Base-by-base conservation (phyloP, 2,329 filamentous ascomycete species). In the Botryotinia globosa region DNA sequence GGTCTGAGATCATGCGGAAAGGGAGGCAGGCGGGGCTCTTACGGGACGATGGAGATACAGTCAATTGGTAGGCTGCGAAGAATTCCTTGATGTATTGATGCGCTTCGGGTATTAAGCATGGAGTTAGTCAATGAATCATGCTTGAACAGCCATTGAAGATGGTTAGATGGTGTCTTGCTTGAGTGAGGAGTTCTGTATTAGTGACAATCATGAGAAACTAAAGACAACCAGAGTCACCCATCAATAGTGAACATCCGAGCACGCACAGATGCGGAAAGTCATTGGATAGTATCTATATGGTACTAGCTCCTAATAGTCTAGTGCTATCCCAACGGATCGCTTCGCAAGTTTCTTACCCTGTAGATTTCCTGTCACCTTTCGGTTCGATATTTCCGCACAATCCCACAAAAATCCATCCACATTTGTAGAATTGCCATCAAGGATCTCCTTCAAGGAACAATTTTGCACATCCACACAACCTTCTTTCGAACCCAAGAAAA, bases 121-220 rank as follows among this genome's bases (percentile, higher is more conserved):
- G n/a, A 22, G 16, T 25, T 25, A 65, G 5, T 32, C 29, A 10
- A 25, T 16, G 29, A 48, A 42, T 39, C 18, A 56, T 56, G 39
- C 7, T 29, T 29, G 25, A 7, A 54, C 3, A 54, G 20, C 2
- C 3, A 1, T 22, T 14, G 4, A 3, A 12, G 34, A 9, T 22
- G 2, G 29, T 51, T n/a, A 22, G 16, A 39, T 5, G 22, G 2
- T 16, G 9, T 39, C 8, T 54, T 1, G 1, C 3, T 58, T 25
- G 3, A 29, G 18, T 25, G 3, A 2, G 29, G 1, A 9, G 12
- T 32, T 2, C 1, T 2, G 22, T 2, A 25, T 7, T 5, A 16
- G 20, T 51, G 22, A 39, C 1, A 18, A 20, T 29, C 14, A 10
- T 29, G 18, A 54, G 22, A 20, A 6, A n/a, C 12, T 45, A 42